Evolutionary conservation across 106 monocot species (phyloP), one percentile per base, ranked within the genome.

Genomic region (Cymbidium sinense): DNA sequence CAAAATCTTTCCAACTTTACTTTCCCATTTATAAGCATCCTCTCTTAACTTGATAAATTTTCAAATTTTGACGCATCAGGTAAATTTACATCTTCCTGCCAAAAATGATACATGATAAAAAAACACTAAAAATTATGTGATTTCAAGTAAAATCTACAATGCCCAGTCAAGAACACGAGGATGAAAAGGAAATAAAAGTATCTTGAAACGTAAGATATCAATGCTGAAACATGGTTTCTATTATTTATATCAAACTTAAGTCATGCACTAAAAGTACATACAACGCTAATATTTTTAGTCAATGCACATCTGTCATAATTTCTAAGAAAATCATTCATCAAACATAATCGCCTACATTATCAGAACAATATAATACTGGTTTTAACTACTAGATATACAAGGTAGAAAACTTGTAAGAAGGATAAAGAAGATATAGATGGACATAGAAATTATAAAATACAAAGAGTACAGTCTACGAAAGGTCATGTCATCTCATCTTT

Each of bases 51-150:
- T 47, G 44, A 47, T 44, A 74, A 25, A 23, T 43, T 44, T 18
- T 74, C 74, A 74, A 71, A 39, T 6, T 2, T 37, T 36, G 41
- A 43, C 35, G 20, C 44, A 44, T 35, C 43, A 18, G 74, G 74
- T 74, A 74, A 74, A 2, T 74, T 74, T 43, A 43, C 74, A 47
- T 74, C 28, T 44, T 74, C 74, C 74, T n/a, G n/a, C 12, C n/a
- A 44, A 74, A 47, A 27, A 74, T 7, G 0, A 35, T n/a, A n/a
- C n/a, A n/a, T n/a, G n/a, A 39, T 39, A 21, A 36, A n/a, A 34
- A 15, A 18, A 15, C 17, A 18, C 21, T 71, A 7, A 71, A 67
- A 67, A 33, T 67, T 67, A 31, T 33, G 33, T 15, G 67, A 43
- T 44, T 25, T 47, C 1, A 44, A 47, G 4, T 27, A 74, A 4